Evolutionary conservation across 345 rosid genomes (phyloP).

Genomic region (Schrenkiella parvula): DNA sequence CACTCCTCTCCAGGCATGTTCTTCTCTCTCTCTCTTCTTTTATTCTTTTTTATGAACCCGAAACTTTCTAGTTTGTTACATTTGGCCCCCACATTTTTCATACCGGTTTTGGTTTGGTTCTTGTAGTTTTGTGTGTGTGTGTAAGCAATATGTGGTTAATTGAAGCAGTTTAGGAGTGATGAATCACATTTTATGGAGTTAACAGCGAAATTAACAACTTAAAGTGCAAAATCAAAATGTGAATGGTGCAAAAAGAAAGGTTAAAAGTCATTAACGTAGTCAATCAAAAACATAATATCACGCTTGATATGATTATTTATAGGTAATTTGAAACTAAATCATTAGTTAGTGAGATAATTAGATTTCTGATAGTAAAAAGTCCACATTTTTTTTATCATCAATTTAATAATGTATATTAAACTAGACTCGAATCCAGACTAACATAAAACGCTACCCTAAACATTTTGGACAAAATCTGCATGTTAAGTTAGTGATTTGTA

Average conservation of each 20-base stretch:
- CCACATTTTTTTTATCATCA: no score
- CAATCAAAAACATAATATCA: background rate
- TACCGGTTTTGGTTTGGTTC: background rate
- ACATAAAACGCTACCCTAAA: no score
- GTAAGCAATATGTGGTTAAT: background rate
- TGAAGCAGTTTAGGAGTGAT: background rate
- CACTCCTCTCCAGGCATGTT: slow-evolving; percentile 78
- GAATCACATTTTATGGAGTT: background rate
- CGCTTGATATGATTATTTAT: background rate
- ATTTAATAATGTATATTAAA: no score
- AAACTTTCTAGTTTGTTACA: background rate
- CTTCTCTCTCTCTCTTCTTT: background rate
- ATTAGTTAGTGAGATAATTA: background rate
- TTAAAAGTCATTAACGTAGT: background rate
- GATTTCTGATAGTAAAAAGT: background rate
- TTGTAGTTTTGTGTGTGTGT: background rate
- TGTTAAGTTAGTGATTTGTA: background rate
- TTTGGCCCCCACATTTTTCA: background rate
- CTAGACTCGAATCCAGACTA: no score
- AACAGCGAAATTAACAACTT: background rate
- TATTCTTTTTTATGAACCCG: background rate
- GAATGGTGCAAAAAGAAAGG: background rate
- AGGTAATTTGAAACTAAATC: background rate
- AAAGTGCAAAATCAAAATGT: background rate
- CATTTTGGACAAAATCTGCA: no score